Base-by-base conservation (phyloP, 345 rosid genomes). In the Euclidium syriacum region DNA sequence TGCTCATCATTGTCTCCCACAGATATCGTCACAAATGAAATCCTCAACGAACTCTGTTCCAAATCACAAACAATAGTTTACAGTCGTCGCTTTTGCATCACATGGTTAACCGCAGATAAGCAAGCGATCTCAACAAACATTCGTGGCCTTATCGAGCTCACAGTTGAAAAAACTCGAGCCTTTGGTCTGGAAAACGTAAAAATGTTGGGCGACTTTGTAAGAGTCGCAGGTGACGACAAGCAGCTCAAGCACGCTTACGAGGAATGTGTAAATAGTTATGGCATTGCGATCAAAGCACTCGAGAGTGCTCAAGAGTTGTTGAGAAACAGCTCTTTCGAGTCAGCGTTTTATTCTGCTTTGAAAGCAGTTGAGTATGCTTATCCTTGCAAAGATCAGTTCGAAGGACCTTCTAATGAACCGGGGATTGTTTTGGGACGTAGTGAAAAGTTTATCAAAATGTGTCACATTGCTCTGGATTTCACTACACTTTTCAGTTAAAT, bases 341-440 rank as follows among this genome's bases (percentile, higher is more conserved):
- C 3, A 30, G 69, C 69, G 8, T 30, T 1, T 32, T 3, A 16
- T 26, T 43, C 69, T 52, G 24, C 34, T 42, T 32, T 6, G 6
- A 42, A 11, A 32, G 69, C 69, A 19, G 14, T 42, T 32, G 44
- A 32, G 10, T 42, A 64, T 52, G 44, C 61, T 64, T 42, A 32
- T 23, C 2, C 3, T 6, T 52, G 69, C 52, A 42, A 64, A 32
- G 69, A 51, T 30, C 23, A 42, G 25, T 64, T 64, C 35, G 69
- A 64, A 0, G 61, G 61, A 32, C 53, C 69, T 52, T 64, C 69
- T 30, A 22, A 20, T 64, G 69, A 64, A 35, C 61, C 69, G 1
- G 0, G 6, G 29, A 3, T 53, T 42, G 69, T 53, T 32, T 2
- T 10, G 25, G 1, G 41, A 3, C 69, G 39, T 14, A 22, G 20